Evolutionary conservation across 495 filamentous ascomycete species (phyloP).

Genomic region (Aspergillus coremiiformis): DNA sequence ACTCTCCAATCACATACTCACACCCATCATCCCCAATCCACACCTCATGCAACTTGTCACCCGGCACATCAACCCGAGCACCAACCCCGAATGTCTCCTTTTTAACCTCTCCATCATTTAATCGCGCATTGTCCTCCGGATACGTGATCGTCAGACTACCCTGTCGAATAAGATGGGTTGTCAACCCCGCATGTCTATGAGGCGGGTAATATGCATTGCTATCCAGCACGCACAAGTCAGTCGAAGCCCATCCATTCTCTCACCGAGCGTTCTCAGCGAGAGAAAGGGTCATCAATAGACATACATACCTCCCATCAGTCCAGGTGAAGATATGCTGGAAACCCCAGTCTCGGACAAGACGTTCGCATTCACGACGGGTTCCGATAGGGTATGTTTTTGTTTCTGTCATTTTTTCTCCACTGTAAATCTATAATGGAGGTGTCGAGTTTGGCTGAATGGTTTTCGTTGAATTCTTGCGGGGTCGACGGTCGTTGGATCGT

Average conservation of each 20-base stretch:
- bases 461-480: no score
- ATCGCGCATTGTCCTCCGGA: conserved; percentile 51
- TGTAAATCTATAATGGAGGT: no score
- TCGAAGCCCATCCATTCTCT: neutral
- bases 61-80: conserved; percentile 68
- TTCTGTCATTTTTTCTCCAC: conserved; percentile 12
- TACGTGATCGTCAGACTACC: conserved; percentile 69
- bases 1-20: conserved; percentile 82
- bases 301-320: conserved; percentile 67
- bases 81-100: conserved; percentile 65
- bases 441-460: no score
- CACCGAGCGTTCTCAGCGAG: neutral
- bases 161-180: conserved; percentile 68
- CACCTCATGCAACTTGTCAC: conserved; percentile 66
- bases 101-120: conserved; percentile 27
- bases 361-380: conserved; percentile 50
- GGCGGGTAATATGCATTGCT: conserved; percentile 69
- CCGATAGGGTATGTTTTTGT: conserved; percentile 29
- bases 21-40: conserved; percentile 75
- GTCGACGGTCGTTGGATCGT: no score
- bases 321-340: conserved; percentile 73
- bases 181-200: conserved; percentile 61
- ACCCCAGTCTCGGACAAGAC: conserved; percentile 66
- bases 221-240: neutral
- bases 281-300: neutral